Evolutionary conservation across 2,329 filamentous ascomycete genomes (phyloP).

Genomic region (Metarhizium humberi): DNA sequence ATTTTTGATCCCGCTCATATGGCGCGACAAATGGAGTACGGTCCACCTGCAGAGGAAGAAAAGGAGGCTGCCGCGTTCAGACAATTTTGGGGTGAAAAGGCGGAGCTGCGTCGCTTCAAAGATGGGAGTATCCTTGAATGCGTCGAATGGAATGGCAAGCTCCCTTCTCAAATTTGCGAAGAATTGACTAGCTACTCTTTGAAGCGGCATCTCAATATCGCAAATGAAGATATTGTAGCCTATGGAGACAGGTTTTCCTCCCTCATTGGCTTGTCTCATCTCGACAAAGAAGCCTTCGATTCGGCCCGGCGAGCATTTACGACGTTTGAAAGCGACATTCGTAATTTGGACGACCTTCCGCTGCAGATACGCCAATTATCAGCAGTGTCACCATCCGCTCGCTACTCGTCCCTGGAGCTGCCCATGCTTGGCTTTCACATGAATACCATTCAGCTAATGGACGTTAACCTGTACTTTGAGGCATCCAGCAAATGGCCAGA

Average conservation of each 20-base stretch:
- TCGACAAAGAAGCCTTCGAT: conserved; percentile 54
- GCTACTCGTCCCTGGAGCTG: conserved; percentile 55
- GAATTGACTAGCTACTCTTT: conserved; percentile 72
- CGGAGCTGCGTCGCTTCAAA: conserved; percentile 88
- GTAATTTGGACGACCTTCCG: conserved; percentile 71
- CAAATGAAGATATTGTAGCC: conserved; percentile 42
- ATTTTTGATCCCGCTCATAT: conserved; percentile 65
- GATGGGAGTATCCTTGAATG: conserved; percentile 92
- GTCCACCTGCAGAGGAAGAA: conserved; percentile 78
- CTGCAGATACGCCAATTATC: conserved; percentile 77
- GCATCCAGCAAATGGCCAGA: conserved; percentile 91
- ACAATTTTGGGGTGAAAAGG: conserved; percentile 89
- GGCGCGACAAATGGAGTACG: conserved; percentile 73
- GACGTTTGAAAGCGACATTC: conserved; percentile 66
- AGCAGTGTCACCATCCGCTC: conserved; percentile 60
- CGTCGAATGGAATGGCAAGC: conserved; percentile 68
- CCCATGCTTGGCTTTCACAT: conserved; percentile 33
- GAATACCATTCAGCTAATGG: conserved; percentile 47
- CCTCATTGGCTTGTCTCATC: conserved; percentile 34
- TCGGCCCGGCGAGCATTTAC: conserved; percentile 61
- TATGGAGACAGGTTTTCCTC: conserved; percentile 41
- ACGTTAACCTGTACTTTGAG: conserved; percentile 85
- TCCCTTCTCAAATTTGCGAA: conserved; percentile 58
- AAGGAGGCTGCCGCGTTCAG: conserved; percentile 74
- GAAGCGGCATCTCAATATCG: conserved; percentile 55